A percentile compares a stretch with the other conserved stretches of the same genome.
Conservation (phyloP, 139 green algal genomes). For the Chlamydomonas incerta region DNA sequence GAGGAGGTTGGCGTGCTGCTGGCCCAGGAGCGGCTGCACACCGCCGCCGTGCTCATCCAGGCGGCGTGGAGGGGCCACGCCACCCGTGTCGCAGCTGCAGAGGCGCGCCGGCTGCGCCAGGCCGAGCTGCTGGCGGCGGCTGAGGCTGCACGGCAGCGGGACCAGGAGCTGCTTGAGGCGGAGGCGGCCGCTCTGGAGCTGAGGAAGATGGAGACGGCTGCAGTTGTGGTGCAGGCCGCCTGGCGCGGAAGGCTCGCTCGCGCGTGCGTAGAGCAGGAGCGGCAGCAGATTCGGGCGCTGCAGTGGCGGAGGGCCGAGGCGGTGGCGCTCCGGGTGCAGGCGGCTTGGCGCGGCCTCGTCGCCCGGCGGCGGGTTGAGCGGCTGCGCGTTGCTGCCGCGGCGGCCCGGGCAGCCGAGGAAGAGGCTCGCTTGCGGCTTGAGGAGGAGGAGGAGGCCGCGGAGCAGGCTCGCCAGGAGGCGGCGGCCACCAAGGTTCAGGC, state of each 20-base stretch:
- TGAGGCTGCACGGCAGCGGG: too few species aligned
- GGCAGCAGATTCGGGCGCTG: background rate
- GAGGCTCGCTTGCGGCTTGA: background rate
- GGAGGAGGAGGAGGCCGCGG: background rate
- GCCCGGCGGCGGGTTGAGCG: too few species aligned
- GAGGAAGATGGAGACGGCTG: too few species aligned
- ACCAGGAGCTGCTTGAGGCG: too few species aligned
- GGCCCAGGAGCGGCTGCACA: background rate
- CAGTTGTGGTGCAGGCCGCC: too few species aligned
- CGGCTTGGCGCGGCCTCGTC: too few species aligned
- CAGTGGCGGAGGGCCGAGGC: background rate
- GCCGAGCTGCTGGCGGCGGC: too few species aligned
- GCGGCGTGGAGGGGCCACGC: background rate
- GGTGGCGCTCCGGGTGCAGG: background rate
- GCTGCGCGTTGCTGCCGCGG: too few species aligned
- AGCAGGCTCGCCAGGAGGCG: background rate
- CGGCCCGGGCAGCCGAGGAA: too few species aligned
- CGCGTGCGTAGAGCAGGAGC: background rate
- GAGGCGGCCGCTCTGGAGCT: too few species aligned
- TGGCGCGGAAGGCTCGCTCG: too few species aligned
- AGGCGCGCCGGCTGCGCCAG: background rate
- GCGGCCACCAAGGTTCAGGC: background rate
- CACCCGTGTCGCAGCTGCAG: background rate
- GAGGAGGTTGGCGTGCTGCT: background rate
- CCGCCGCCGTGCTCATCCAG: background rate